Conservation (phyloP, 805 yeast species). For the Teunomyces gatunensis region DNA sequence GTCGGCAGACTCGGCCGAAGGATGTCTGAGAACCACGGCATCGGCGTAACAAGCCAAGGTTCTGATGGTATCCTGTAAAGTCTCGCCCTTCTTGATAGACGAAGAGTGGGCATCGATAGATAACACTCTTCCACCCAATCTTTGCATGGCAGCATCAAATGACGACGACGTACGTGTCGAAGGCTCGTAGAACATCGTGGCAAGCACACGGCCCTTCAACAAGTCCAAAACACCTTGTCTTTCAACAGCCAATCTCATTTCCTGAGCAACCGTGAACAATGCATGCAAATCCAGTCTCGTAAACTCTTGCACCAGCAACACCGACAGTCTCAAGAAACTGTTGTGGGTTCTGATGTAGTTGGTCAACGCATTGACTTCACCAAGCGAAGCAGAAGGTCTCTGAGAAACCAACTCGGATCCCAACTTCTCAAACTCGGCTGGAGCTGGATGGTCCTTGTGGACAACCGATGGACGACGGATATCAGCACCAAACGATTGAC, state of each 20-base stretch:
- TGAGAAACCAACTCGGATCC: conserved; percentile 72
- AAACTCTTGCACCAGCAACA: conserved; percentile 85
- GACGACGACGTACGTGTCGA: conserved; percentile 96
- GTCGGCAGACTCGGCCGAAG: conserved; percentile 85
- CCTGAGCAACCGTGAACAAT: conserved; percentile 95
- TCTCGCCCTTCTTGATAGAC: conserved; percentile 98
- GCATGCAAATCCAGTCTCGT: conserved; percentile 87
- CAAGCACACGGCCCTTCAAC: conserved; percentile 83
- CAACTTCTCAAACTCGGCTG: conserved; percentile 43
- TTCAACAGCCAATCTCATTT: conserved; percentile 94
- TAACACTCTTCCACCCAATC: conserved; percentile 97
- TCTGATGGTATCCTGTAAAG: conserved; percentile 94
- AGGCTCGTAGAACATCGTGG: conserved; percentile 97
- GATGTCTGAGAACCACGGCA: conserved; percentile 96
- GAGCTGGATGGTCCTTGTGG: conserved; percentile 36
- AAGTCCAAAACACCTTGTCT: conserved; percentile 92
- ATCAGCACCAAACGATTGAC: conserved; percentile 33
- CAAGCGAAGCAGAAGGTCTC: conserved; percentile 67
- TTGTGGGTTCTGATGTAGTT: conserved; percentile 77
- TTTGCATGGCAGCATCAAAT: conserved; percentile 99
- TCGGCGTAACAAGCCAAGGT: conserved; percentile 94
- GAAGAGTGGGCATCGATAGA: conserved; percentile 81
- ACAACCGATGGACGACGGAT: conserved; percentile 36
- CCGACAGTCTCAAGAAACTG: conserved; percentile 85
- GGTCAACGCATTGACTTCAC: conserved; percentile 77